Evolutionary conservation across 2,329 filamentous ascomycete genomes (phyloP), one percentile per base, ranked within the genome.

Genomic region (Calonectria crousiana): DNA sequence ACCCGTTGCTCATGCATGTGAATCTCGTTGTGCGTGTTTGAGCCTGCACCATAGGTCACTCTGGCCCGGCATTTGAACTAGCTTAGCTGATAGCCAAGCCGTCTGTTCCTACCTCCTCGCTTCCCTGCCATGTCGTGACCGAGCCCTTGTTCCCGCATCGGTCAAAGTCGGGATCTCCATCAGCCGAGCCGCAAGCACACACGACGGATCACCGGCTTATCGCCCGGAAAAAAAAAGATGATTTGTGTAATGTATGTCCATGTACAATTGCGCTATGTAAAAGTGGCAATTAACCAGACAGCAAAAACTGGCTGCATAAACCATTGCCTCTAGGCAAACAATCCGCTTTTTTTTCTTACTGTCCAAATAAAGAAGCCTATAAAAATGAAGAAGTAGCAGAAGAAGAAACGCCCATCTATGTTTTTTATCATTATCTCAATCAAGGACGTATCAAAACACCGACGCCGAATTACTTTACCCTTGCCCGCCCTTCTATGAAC

Each of bases 21-120:
- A 67, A 70, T 67, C 67, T 73, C 66, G 67, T 34, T 70, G 38
- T 47, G 60, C 30, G 38, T 30, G n/a, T 38, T 49, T 49, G 60
- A 65, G 34, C 56, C 18, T 62, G 56, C 36, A 62, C n/a, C 56
- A 23, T 18, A 44, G 18, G 6, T n/a, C 41, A 8, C 41, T 44
- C 13, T 62, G 14, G 34, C 1, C 16, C 56, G 56, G 56, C 56
- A 62, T 41, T 62, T 44, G 36, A 62, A 41, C 34, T 62, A 34
- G 56, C 36, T 41, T 62, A 62, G 56, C 56, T 62, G 56, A 41
- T 62, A 62, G 56, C 56, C 56, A 62, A 62, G 44, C 68, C 68
- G 56, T 60, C 58, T 60, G 68, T 70, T 49, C 51, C 58, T 36
- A 44, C 3, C 28, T 49, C 49, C 34, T 38, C 49, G 49, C 23